Percentiles rank a stretch among this genome's conserved stretches.
Evolutionary conservation across 164 flowering plant genomes (phyloP).

Genomic region (Dillenia suffruticosa): DNA sequence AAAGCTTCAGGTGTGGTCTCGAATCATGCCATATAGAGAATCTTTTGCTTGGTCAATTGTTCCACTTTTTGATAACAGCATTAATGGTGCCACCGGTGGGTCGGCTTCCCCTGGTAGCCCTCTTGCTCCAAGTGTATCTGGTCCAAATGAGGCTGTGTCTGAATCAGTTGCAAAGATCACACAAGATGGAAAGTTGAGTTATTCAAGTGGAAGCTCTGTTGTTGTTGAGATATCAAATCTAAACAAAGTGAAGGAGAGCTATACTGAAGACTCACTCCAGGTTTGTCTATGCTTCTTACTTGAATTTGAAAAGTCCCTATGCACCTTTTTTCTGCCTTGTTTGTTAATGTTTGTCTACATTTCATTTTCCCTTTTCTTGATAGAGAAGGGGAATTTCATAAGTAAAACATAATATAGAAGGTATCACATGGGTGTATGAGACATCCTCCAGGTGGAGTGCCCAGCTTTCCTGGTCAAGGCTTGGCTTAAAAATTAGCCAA

Average conservation of each 20-base stretch:
- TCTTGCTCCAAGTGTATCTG: conserved; percentile 69
- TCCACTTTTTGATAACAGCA: conserved; percentile 80
- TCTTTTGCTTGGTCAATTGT: conserved; percentile 96
- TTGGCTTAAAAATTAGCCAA: too few relatives aligned
- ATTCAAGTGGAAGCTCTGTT: conserved; percentile 65
- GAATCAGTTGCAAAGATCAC: conserved; percentile 65
- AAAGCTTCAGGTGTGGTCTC: conserved; percentile 97
- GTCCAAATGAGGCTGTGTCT: conserved; percentile 64
- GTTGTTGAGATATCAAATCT: conserved; percentile 87
- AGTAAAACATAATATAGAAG: neutral
- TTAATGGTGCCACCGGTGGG: conserved; percentile 59
- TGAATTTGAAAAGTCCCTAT: too few relatives aligned
- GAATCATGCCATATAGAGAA: conserved; percentile 92
- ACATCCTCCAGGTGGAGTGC: too few relatives aligned
- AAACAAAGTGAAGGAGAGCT: conserved; percentile 93
- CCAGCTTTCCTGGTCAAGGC: too few relatives aligned
- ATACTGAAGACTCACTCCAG: conserved; percentile 94
- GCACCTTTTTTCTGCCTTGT: neutral
- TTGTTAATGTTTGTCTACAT: conserved; percentile 1
- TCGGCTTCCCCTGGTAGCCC: conserved; percentile 93
- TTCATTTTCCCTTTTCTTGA: conserved; percentile 3
- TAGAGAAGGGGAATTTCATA: neutral
- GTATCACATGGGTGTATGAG: neutral
- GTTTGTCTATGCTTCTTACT: conserved; percentile 22
- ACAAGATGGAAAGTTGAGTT: conserved; percentile 67